Percentiles rank a stretch among this genome's conserved stretches.
Conservation (phyloP, 768 basidiomycete species). For the Pholiota microspora region DNA sequence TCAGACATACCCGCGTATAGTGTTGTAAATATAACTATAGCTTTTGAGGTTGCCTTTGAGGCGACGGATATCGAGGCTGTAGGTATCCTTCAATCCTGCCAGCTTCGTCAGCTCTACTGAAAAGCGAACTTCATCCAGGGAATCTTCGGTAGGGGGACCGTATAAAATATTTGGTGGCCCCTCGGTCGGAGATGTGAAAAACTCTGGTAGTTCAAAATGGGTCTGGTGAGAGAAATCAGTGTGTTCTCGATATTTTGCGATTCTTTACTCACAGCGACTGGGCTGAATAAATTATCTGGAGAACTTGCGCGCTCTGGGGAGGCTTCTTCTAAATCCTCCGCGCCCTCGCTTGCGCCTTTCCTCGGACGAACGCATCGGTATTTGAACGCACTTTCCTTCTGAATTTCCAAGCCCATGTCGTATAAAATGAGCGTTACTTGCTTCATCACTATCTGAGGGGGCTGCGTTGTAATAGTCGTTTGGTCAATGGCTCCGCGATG, state of each 20-base stretch:
- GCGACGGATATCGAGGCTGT: slow-evolving; percentile 84
- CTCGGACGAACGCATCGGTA: slow-evolving; percentile 74
- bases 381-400: slow-evolving; percentile 79
- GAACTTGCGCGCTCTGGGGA: neutral
- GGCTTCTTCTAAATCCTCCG: neutral
- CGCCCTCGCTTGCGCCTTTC: slow-evolving; percentile 20
- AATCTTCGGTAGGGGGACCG: slow-evolving; percentile 66
- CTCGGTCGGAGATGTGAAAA: neutral
- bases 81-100: slow-evolving; percentile 78
- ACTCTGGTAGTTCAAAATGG: neutral
- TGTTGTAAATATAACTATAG: slow-evolving; percentile 83
- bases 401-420: slow-evolving; percentile 80
- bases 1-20: slow-evolving; percentile 34
- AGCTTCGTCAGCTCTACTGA: slow-evolving; percentile 88
- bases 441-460: slow-evolving; percentile 75
- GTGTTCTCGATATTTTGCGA: too few relatives aligned
- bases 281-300: neutral
- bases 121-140: slow-evolving; percentile 90
- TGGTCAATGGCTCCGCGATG: slow-evolving; percentile 92
- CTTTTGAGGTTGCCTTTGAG: slow-evolving; percentile 83
- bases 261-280: neutral
- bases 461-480: slow-evolving; percentile 72
- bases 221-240: neutral
- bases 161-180: slow-evolving; percentile 38
- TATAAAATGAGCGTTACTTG: slow-evolving; percentile 67